phyloP scores from a whole-genome alignment of 768 basidiomycete species.

The Tricholomella constricta region DNA sequence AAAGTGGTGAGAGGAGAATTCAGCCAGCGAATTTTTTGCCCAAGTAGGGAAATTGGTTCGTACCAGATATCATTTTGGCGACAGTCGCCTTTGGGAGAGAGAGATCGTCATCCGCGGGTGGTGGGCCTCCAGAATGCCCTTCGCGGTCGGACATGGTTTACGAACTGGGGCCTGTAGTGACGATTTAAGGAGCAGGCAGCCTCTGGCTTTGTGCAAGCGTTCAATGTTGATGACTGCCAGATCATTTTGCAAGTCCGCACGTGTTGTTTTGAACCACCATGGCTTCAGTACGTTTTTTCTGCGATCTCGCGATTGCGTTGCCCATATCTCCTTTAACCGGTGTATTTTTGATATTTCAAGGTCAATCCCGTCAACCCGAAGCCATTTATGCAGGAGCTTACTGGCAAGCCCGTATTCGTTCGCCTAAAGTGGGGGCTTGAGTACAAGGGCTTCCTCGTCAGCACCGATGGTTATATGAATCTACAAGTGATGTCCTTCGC shows the following conservation, averaged over 20 bases:
- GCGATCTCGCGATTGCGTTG: conserved; percentile 1
- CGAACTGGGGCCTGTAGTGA: not conserved
- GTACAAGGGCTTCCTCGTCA: conserved; percentile 98
- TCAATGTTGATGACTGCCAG: conserved; percentile 4
- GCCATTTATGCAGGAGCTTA: conserved; percentile 97
- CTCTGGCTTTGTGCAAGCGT: not conserved
- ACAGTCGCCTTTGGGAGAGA: conserved; percentile 97
- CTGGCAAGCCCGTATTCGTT: conserved; percentile 95
- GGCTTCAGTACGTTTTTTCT: conserved; percentile 55
- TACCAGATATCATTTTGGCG: conserved; percentile 94
- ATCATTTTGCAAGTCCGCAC: conserved; percentile 39
- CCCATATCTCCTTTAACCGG: not conserved
- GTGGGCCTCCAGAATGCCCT: conserved; percentile 63
- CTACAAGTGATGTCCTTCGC: conserved; percentile 68
- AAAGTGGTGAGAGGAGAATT: conserved; percentile 10
- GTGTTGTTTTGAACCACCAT: conserved; percentile 54
- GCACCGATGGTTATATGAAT: conserved; percentile 99
- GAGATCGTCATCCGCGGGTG: conserved; percentile 85
- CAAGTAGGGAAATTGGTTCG: conserved; percentile 16
- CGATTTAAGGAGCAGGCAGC: not conserved
- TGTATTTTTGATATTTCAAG: conserved; percentile 33
- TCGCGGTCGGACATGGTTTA: conserved; percentile 87
- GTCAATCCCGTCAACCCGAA: conserved; percentile 97
- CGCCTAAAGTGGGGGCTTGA: conserved; percentile 98
- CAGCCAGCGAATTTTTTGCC: not conserved